phyloP scores from a whole-genome alignment of 116 monocot species.

The Trichopus zeylanicus region DNA sequence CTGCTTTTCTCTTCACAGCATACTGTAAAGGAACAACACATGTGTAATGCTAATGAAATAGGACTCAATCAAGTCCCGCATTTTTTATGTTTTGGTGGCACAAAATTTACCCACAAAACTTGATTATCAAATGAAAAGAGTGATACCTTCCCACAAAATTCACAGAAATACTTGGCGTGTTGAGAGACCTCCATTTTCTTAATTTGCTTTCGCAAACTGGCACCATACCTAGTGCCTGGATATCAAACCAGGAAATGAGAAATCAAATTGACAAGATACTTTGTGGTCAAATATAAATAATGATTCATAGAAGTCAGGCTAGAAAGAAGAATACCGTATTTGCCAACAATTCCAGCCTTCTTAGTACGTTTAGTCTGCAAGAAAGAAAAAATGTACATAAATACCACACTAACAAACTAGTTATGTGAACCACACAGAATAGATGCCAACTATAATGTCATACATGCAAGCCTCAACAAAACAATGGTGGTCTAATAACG shows the following conservation, averaged over 20 bases:
- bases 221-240: constrained; percentile 55
- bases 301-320: background rate
- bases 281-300: background rate
- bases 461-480: no score
- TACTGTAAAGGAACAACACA: background rate
- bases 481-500: no score
- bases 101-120: background rate
- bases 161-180: constrained; percentile 64
- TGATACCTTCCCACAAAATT: constrained; percentile 65
- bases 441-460: no score
- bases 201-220: constrained; percentile 67
- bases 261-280: background rate
- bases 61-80: no score
- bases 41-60: no score
- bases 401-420: no score
- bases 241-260: background rate
- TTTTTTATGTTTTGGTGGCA: no score
- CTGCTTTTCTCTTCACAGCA: constrained; percentile 8
- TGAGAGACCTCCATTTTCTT: constrained; percentile 74
- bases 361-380: background rate
- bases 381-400: background rate
- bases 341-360: background rate
- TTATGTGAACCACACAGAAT: no score
- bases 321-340: background rate
- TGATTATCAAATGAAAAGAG: background rate